Percentiles rank a stretch among this genome's conserved stretches.
Evolutionary conservation across 805 yeast genomes (phyloP).

Genomic region (Jamesozyma hellenica): DNA sequence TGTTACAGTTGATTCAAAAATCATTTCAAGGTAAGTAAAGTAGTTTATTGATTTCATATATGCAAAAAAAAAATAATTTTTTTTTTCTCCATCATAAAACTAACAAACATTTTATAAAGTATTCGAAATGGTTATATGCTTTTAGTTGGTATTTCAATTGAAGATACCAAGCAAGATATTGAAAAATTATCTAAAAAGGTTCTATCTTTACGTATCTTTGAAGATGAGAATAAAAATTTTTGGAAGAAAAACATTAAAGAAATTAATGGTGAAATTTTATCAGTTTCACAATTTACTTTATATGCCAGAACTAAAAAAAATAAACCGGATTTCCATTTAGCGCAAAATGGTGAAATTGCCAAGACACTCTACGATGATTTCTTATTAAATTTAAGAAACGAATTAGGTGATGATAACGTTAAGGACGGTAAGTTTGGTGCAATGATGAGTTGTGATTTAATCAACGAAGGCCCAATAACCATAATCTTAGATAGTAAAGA

Average conservation of each 20-base stretch:
- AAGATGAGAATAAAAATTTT: slow-evolving; percentile 55
- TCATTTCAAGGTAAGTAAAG: slow-evolving; percentile 55
- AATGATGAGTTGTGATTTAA: slow-evolving; percentile 87
- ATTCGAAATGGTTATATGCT: slow-evolving; percentile 69
- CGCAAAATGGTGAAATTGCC: slow-evolving; percentile 68
- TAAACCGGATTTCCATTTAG: slow-evolving; percentile 89
- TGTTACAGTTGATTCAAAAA: slow-evolving; percentile 65
- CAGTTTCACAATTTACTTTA: slow-evolving; percentile 89
- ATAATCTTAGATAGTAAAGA: slow-evolving; percentile 55
- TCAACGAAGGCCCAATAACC: slow-evolving; percentile 92
- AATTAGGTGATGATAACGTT: slow-evolving; percentile 56
- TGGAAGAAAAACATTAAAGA: slow-evolving; percentile 72
- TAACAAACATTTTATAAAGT: slow-evolving; percentile 12
- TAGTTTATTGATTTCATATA: too few species aligned
- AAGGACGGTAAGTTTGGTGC: slow-evolving; percentile 91
- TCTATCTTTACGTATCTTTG: slow-evolving; percentile 59
- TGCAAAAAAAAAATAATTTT: neutral
- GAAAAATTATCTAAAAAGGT: slow-evolving; percentile 59
- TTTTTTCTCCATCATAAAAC: too few species aligned
- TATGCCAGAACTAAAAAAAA: slow-evolving; percentile 77
- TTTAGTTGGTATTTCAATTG: slow-evolving; percentile 73
- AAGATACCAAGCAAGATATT: slow-evolving; percentile 69
- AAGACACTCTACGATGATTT: slow-evolving; percentile 39
- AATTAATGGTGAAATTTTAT: slow-evolving; percentile 58
- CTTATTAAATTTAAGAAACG: slow-evolving; percentile 35